Conservation (phyloP, 352 stramenopile species). For the Phytophthora hybrid region DNA sequence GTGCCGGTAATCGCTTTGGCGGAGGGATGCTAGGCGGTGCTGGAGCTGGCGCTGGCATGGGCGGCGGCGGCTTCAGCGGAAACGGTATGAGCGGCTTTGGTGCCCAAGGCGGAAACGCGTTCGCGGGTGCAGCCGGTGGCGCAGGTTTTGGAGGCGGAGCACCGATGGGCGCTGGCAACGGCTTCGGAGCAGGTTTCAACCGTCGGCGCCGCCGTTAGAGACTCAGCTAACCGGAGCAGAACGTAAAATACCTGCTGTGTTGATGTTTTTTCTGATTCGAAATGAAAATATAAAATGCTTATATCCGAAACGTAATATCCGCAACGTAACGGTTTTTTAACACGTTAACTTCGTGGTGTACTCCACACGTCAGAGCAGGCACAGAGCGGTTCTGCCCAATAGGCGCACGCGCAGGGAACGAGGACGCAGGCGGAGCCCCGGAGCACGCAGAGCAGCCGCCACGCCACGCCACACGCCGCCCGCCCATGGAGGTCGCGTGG, state of each 20-base stretch:
- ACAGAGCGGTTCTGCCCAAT: background rate
- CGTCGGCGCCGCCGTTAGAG: background rate
- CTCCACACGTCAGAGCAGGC: background rate
- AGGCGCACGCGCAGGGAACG: background rate
- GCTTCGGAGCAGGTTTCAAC: background rate
- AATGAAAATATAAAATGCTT: too few relatives aligned
- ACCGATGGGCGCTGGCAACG: background rate
- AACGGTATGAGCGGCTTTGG: constrained; percentile 14
- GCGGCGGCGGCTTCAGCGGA: constrained; percentile 1
- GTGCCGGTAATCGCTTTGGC: constrained; percentile 11
- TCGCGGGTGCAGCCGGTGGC: too few relatives aligned
- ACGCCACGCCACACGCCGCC: too few relatives aligned
- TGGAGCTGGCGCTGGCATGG: constrained; percentile 1
- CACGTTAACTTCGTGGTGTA: too few relatives aligned
- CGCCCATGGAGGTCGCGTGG: constrained; percentile 60
- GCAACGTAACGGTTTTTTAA: too few relatives aligned
- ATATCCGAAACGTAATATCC: too few relatives aligned
- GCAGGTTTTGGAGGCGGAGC: background rate
- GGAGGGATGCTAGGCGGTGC: constrained; percentile 13
- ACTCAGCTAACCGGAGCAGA: too few relatives aligned
- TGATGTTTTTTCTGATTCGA: too few relatives aligned
- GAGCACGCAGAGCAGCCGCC: background rate
- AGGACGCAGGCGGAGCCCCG: too few relatives aligned
- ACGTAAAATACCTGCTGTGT: too few relatives aligned
- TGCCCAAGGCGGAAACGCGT: background rate